A percentile compares a stretch with the other conserved stretches of the same genome.
Evolutionary conservation across 2,329 filamentous ascomycete species (phyloP).

Genomic region (Fusarium sp.): DNA sequence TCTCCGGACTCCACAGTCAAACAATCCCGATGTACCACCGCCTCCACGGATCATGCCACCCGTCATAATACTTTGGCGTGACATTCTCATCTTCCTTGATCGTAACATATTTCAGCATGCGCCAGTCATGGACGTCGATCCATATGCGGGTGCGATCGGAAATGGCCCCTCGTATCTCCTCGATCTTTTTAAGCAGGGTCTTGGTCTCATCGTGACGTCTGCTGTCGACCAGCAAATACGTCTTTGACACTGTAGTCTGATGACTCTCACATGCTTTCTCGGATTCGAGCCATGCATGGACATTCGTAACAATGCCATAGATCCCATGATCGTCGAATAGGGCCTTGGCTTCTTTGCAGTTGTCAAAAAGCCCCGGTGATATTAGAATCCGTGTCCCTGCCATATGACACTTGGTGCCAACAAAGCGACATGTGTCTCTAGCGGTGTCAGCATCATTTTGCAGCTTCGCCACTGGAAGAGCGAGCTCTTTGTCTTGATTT

Average conservation of each 20-base stretch:
- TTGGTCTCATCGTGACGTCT: constrained; percentile 47
- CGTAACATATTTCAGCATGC: constrained; percentile 56
- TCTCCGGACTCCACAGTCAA: constrained; percentile 38
- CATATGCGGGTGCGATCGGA: constrained; percentile 49
- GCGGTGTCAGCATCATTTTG: background rate
- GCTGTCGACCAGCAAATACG: constrained; percentile 59
- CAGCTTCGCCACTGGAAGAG: background rate
- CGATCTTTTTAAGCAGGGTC: constrained; percentile 50
- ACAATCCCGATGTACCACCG: constrained; percentile 59
- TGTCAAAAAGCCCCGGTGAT: constrained; percentile 55
- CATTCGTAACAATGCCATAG: constrained; percentile 48
- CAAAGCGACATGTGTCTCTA: constrained; percentile 48
- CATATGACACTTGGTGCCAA: constrained; percentile 54
- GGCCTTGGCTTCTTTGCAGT: constrained; percentile 52
- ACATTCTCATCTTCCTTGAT: constrained; percentile 53
- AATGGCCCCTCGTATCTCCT: constrained; percentile 45
- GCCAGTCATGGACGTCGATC: constrained; percentile 62
- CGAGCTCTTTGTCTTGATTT: background rate
- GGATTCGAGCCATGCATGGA: constrained; percentile 50
- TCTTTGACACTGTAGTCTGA: constrained; percentile 18
- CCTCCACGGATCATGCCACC: constrained; percentile 57
- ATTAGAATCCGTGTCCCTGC: constrained; percentile 55
- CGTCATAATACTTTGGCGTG: constrained; percentile 49
- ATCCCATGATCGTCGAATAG: constrained; percentile 60
- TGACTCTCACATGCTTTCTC: constrained; percentile 11